Conservation (phyloP, 768 basidiomycete genomes). For the Mycena pura region DNA sequence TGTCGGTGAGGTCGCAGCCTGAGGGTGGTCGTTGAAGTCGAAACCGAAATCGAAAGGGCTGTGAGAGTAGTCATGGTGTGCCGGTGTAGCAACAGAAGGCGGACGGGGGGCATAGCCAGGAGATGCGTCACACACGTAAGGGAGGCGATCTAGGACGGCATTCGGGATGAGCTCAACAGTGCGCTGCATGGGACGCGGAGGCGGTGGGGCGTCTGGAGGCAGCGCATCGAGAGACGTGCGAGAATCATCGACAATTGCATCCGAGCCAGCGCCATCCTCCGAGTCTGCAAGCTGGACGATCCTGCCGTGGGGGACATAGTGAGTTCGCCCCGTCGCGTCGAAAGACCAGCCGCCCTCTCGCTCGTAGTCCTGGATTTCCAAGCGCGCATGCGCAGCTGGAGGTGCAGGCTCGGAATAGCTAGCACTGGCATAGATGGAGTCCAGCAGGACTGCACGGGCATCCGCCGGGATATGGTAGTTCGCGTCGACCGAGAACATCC, state of each 20-base stretch:
- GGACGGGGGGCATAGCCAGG: background rate
- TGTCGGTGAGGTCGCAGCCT: conserved; percentile 10
- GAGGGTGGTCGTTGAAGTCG: background rate
- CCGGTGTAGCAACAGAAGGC: too few species aligned
- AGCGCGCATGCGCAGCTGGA: background rate
- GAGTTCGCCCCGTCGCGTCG: conserved; percentile 19
- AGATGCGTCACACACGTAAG: conserved; percentile 9
- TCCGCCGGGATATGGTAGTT: background rate
- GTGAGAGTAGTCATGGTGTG: background rate
- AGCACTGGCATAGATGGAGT: too few species aligned
- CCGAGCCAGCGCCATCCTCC: background rate
- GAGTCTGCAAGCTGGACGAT: conserved; percentile 19
- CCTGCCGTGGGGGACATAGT: conserved; percentile 22
- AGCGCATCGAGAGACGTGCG: conserved; percentile 1
- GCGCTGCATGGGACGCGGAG: conserved; percentile 14
- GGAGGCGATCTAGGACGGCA: conserved; percentile 2
- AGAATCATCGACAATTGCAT: background rate
- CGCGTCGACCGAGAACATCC: conserved; percentile 11
- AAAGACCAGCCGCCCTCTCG: conserved; percentile 27
- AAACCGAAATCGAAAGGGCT: background rate
- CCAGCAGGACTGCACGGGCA: conserved; percentile 1
- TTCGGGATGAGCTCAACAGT: conserved; percentile 13
- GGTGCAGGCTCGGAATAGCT: conserved; percentile 1
- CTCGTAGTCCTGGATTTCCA: conserved; percentile 18
- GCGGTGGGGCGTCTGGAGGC: conserved; percentile 6